Evolutionary conservation across 169 alveolate species (phyloP).

Genomic region (Eimeria tenella): DNA sequence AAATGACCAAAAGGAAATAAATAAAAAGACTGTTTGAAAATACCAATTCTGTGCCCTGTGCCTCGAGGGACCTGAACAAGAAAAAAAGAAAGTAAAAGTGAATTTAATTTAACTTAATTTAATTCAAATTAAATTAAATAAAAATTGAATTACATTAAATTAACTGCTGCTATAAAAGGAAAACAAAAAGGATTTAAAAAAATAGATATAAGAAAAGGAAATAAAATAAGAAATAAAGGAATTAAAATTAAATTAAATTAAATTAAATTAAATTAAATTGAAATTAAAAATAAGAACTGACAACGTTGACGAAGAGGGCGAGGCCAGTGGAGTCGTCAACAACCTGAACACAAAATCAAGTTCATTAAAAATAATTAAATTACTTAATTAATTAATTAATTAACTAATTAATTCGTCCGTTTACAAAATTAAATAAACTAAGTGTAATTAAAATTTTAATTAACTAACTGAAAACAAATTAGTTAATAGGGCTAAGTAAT

Average conservation of each 20-base stretch:
- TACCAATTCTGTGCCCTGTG: constrained; percentile 47
- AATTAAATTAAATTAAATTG: not conserved
- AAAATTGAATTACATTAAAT: not conserved
- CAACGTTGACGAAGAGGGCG: constrained; percentile 83
- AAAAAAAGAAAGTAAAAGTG: not conserved
- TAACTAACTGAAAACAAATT: no score
- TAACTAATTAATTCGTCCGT: not conserved
- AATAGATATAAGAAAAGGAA: not conserved
- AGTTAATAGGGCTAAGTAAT: no score
- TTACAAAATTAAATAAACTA: no score
- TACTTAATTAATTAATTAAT: no score
- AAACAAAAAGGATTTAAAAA: not conserved
- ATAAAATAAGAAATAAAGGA: not conserved
- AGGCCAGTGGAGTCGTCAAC: constrained; percentile 84
- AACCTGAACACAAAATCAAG: constrained; percentile 63
- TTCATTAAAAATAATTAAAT: not conserved
- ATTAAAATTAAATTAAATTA: no score
- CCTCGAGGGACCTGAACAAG: constrained; percentile 40
- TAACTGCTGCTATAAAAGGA: not conserved
- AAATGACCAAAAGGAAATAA: no score
- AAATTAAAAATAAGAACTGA: constrained; percentile 22
- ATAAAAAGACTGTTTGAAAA: not conserved
- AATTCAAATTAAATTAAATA: no score
- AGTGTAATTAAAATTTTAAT: no score
- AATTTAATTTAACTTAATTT: no score